Conservation (phyloP, 768 basidiomycete species). For the Candolleomyces aberdarensis region DNA sequence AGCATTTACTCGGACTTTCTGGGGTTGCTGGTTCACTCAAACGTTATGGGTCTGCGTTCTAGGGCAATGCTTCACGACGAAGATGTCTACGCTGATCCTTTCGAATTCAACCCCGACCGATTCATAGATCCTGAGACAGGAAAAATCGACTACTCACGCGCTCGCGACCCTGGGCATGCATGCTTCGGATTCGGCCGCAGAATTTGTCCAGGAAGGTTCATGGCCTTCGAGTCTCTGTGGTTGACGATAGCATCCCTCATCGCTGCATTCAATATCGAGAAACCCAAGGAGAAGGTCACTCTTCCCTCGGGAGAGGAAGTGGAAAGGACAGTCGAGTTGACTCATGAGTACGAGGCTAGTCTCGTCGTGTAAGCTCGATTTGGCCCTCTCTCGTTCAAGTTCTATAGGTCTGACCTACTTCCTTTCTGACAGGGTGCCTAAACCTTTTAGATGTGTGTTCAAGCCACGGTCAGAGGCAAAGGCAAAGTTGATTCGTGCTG, state of each 20-base stretch:
- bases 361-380: slow-evolving; percentile 16
- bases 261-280: slow-evolving; percentile 20
- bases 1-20: too few species aligned
- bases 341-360: slow-evolving; percentile 13
- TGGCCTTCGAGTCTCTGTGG: slow-evolving; percentile 24
- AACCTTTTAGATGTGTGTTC: too few species aligned
- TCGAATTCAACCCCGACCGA: slow-evolving; percentile 39
- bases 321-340: slow-evolving; percentile 8
- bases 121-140: slow-evolving; percentile 25
- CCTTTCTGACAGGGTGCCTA: too few species aligned
- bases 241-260: slow-evolving; percentile 20
- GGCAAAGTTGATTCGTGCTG: too few species aligned
- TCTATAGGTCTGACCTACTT: too few species aligned
- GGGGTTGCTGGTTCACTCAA: not conserved
- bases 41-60: not conserved
- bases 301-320: slow-evolving; percentile 8
- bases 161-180: slow-evolving; percentile 23
- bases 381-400: not conserved
- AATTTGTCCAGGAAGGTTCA: slow-evolving; percentile 22
- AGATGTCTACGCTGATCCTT: slow-evolving; percentile 35
- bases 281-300: slow-evolving; percentile 19
- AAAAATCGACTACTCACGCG: slow-evolving; percentile 17
- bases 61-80: slow-evolving; percentile 44
- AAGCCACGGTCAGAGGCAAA: too few species aligned
- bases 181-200: slow-evolving; percentile 32